Percentiles rank a stretch among this genome's conserved stretches.
Evolutionary conservation across 257 asterid genomes (phyloP).

Genomic region (Primulina tabacum): DNA sequence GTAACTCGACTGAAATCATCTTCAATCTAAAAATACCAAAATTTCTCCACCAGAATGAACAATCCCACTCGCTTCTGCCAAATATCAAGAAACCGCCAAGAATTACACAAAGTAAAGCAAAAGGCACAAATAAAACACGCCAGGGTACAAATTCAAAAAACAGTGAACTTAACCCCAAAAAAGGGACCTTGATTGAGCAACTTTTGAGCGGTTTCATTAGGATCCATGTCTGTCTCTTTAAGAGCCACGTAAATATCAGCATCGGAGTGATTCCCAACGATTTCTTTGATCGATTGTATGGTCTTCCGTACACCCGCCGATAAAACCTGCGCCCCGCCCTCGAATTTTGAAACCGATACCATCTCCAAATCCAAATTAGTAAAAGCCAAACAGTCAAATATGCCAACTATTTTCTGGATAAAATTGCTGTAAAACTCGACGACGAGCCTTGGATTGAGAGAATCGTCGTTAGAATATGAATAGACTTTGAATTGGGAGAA

Average conservation of each 20-base stretch:
- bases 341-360: slow-evolving; percentile 61
- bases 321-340: slow-evolving; percentile 62
- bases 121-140: background rate
- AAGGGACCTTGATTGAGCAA: slow-evolving; percentile 77
- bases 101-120: slow-evolving; percentile 7
- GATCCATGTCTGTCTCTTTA: slow-evolving; percentile 89
- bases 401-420: slow-evolving; percentile 2
- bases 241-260: slow-evolving; percentile 83
- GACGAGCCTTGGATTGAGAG: slow-evolving; percentile 24
- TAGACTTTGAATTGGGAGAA: slow-evolving; percentile 25
- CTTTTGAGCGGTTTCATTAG: slow-evolving; percentile 88
- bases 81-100: background rate
- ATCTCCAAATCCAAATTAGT: slow-evolving; percentile 45
- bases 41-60: background rate
- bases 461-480: slow-evolving; percentile 25
- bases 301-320: slow-evolving; percentile 80
- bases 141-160: background rate
- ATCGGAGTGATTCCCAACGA: slow-evolving; percentile 79
- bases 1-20: background rate
- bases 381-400: slow-evolving; percentile 10
- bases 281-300: slow-evolving; percentile 77
- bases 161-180: background rate
- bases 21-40: slow-evolving; percentile 3
- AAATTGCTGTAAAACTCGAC: background rate
- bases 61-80: background rate